These are phyloP conservation scores for Zymoseptoria passerinii DNA, from an alignment of 2,329 filamentous ascomycete species.

Conservation along the genomic window DNA sequence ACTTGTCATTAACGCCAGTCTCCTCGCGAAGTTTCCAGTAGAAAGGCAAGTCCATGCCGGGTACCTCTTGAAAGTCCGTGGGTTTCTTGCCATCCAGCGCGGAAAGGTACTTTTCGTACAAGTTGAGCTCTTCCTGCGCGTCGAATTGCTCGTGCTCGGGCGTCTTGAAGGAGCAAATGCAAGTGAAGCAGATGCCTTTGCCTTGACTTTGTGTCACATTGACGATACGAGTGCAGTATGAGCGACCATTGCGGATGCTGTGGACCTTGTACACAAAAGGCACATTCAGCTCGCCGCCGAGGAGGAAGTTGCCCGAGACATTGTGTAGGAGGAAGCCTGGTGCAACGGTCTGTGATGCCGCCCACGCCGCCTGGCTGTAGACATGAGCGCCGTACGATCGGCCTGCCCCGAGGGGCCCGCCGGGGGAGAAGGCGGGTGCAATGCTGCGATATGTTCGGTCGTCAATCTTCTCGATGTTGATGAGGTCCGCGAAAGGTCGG, in stretches of 20 bases:
- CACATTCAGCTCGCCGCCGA: conserved; percentile 38
- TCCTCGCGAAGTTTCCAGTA: conserved; percentile 29
- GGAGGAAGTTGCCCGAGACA: conserved; percentile 46
- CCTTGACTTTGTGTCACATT: conserved; percentile 42
- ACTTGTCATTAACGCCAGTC: conserved; percentile 33
- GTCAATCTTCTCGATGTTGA: conserved; percentile 35
- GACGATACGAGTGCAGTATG: conserved; percentile 46
- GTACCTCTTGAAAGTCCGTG: conserved; percentile 27
- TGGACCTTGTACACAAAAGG: conserved; percentile 46
- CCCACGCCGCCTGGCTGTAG: conserved; percentile 50
- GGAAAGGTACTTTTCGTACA: conserved; percentile 30
- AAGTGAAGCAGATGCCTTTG: conserved; percentile 44
- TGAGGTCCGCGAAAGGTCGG: conserved; percentile 34
- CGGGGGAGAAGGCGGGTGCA: conserved; percentile 37
- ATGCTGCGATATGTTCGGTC: conserved; percentile 34
- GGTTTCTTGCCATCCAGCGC: conserved; percentile 30
- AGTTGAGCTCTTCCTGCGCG: conserved; percentile 29
- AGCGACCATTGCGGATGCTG: conserved; percentile 43
- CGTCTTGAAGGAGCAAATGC: conserved; percentile 46
- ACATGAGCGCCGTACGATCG: conserved; percentile 50
- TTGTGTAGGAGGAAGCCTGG: conserved; percentile 46
- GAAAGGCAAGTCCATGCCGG: conserved; percentile 31
- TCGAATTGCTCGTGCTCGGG: conserved; percentile 30
- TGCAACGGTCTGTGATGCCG: conserved; percentile 46
- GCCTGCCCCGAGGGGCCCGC: conserved; percentile 25